Percentiles rank a stretch among this genome's conserved stretches.
Evolutionary conservation across 768 basidiomycete species (phyloP).

Genomic region (Phlebiopsis flavidoalba): DNA sequence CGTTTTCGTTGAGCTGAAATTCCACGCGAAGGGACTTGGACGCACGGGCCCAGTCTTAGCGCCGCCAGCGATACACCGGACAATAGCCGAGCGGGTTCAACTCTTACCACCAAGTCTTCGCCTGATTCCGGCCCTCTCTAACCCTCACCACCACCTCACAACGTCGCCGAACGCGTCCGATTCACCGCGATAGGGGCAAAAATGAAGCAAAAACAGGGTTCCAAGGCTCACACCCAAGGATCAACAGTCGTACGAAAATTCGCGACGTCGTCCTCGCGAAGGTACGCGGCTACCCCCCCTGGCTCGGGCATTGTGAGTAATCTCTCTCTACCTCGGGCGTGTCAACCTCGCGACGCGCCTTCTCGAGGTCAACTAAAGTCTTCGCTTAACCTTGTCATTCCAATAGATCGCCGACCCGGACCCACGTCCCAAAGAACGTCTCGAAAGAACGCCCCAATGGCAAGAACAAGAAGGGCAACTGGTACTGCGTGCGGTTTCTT

Average conservation of each 20-base stretch:
- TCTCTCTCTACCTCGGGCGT: background rate
- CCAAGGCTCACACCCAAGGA: conserved; percentile 32
- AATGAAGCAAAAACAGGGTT: conserved; percentile 53
- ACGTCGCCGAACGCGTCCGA: conserved; percentile 4
- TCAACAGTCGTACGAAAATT: conserved; percentile 42
- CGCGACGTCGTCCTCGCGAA: conserved; percentile 91
- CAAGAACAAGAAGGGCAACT: conserved; percentile 59
- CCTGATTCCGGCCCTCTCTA: conserved; percentile 3
- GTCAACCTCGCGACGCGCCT: conserved; percentile 2
- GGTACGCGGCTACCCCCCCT: conserved; percentile 89
- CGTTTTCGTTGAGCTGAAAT: conserved; percentile 14
- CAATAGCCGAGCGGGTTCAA: conserved; percentile 11
- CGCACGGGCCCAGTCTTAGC: conserved; percentile 18
- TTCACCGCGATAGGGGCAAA: conserved; percentile 2
- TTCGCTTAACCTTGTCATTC: background rate
- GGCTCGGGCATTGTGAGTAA: conserved; percentile 89
- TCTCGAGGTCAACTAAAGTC: background rate
- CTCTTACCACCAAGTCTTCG: conserved; percentile 12
- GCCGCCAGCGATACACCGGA: conserved; percentile 8
- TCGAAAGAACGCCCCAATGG: conserved; percentile 58
- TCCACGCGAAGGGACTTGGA: conserved; percentile 12
- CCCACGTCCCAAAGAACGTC: conserved; percentile 54
- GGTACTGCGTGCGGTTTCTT: conserved; percentile 82
- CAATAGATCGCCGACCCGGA: conserved; percentile 77
- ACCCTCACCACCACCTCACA: background rate